A percentile compares a stretch with the other conserved stretches of the same genome.
These are phyloP conservation scores for Yamadazyma blattariae DNA, from an alignment of 1,139 yeast species.

Conservation along the genomic window DNA sequence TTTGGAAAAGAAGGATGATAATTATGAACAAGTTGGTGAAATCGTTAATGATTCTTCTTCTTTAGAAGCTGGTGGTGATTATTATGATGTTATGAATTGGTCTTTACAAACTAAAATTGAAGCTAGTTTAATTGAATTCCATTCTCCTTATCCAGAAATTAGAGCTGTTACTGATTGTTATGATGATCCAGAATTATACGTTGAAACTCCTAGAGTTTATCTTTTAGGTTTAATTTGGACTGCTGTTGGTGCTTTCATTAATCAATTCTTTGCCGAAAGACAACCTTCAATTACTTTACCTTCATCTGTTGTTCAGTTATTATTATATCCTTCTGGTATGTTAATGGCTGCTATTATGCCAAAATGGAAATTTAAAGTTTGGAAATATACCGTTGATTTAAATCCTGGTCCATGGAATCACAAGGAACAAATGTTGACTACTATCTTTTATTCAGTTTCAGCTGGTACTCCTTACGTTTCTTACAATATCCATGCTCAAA, in stretches of 20 bases:
- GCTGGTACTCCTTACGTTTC: conserved; percentile 18
- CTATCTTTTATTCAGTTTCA: conserved; percentile 27
- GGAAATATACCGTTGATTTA: conserved; percentile 33
- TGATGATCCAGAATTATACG: conserved; percentile 46
- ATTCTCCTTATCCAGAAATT: conserved; percentile 63
- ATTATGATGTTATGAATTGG: conserved; percentile 15
- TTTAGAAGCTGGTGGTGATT: conserved; percentile 5
- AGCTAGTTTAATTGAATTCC: conserved; percentile 45
- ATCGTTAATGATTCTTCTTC: conserved; percentile 2
- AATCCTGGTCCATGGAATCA: conserved; percentile 57
- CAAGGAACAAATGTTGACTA: conserved; percentile 62
- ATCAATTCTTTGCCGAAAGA: conserved; percentile 58
- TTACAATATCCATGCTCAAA: conserved; percentile 36
- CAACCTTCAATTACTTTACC: conserved; percentile 47
- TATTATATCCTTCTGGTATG: conserved; percentile 56
- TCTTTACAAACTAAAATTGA: conserved; percentile 27
- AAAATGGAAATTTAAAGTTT: conserved; percentile 23
- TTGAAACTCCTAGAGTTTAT: conserved; percentile 55
- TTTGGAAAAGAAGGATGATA: conserved; percentile 6
- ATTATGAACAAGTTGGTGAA: conserved; percentile 1
- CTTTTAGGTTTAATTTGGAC: conserved; percentile 50
- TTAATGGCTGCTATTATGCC: conserved; percentile 48
- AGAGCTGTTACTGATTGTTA: conserved; percentile 51
- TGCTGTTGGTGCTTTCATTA: conserved; percentile 52
- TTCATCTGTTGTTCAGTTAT: conserved; percentile 31